Evolutionary conservation across 768 basidiomycete genomes (phyloP), one percentile per base, ranked within the genome.

Genomic region (Phaeotremella skinneri): DNA sequence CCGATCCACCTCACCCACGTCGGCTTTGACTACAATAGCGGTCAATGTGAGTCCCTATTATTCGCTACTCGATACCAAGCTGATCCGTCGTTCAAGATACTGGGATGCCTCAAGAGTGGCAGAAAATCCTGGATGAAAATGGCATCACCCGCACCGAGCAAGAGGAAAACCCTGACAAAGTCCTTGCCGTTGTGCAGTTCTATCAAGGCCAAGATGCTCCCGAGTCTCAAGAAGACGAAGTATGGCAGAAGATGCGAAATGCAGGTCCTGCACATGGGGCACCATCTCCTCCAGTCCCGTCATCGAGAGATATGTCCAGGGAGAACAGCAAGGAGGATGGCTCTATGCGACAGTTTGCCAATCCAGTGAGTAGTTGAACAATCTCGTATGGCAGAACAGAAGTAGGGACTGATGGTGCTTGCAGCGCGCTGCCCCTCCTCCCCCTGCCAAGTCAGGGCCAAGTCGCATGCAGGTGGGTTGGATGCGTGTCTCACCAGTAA

Each of bases 1-100:
- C 96, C 96, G 30, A 94, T 98, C 37, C 94, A 98, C 80, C 87
- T 99, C 71, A 98, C 96, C 2, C 96, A 99, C 75, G 96, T 99
- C 74, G 94, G 94, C 59, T 98, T 97, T 85, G 97, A 99, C 78
- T 90, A 90, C 4, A 94, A 91, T 56, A 98, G 94, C 0, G 96
- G 96, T 58, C 94, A 99, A 79, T 98, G 79, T 78, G 52, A 64
- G 76, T 69, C 21, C 11, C 25, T 29, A 13, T 21, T 23, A 9
- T 11, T 49, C 32, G 20, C 13, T 27, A 1, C 30, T 16, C 25
- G 30, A 23, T n/a, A 29, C 17, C 4, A 11, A 23, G 25, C 58
- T 66, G 21, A 52, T 17, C 30, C 23, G 13, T 23, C 34, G 20
- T 16, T 6, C 25, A 54, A 78, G 77, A 77, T 64, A 78, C 78